Conservation (phyloP, 352 stramenopile species). For the Globisporangium cederbergense region DNA sequence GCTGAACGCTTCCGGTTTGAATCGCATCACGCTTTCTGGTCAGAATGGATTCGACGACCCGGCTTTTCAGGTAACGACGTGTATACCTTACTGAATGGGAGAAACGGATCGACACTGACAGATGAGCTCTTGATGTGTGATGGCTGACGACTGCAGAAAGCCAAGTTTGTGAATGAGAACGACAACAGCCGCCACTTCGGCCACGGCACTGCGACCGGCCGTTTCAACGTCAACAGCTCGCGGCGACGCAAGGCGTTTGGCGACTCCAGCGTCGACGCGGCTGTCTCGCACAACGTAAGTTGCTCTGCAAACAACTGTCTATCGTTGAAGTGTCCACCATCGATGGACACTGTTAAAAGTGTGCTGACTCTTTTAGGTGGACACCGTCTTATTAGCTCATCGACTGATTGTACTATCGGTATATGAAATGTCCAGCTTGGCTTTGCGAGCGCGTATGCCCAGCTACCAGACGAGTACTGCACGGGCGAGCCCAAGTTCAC, state of each 20-base stretch:
- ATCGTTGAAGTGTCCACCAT: neutral
- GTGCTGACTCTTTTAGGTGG: neutral
- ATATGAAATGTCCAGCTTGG: slow-evolving; percentile 28
- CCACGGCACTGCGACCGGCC: slow-evolving; percentile 35
- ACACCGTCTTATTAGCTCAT: neutral
- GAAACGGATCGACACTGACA: neutral
- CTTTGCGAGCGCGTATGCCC: slow-evolving; percentile 62
- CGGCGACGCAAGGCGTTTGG: slow-evolving; percentile 21
- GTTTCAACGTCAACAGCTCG: slow-evolving; percentile 26
- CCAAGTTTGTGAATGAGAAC: slow-evolving; percentile 33
- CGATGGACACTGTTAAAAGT: neutral
- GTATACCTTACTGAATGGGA: neutral
- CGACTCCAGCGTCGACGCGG: slow-evolving; percentile 17
- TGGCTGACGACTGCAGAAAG: slow-evolving; percentile 20
- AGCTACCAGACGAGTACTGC: slow-evolving; percentile 34
- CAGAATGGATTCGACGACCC: slow-evolving; percentile 28
- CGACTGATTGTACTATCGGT: neutral
- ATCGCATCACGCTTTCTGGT: slow-evolving; percentile 42
- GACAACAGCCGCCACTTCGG: slow-evolving; percentile 31
- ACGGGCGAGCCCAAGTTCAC: slow-evolving; percentile 75
- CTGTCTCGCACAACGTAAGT: slow-evolving; percentile 29
- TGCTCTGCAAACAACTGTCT: neutral
- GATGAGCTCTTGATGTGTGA: neutral
- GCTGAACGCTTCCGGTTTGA: slow-evolving; percentile 41
- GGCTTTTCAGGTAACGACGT: slow-evolving; percentile 21